Evolutionary conservation across 371 early-diverging fungal species (phyloP), one percentile per base, ranked within the genome.

Genomic region (Mucor circinelloides): DNA sequence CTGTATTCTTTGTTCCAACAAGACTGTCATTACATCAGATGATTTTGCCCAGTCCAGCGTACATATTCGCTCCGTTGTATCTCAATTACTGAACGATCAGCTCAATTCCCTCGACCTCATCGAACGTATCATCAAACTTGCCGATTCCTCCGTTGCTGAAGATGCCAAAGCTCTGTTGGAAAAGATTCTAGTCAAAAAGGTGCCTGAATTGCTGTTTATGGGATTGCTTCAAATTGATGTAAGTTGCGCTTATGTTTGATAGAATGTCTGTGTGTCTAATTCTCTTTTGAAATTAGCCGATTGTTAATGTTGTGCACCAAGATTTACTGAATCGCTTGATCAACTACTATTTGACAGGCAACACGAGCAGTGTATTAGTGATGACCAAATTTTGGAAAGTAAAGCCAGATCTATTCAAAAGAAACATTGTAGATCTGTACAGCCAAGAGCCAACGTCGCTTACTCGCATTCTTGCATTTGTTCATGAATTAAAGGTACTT

Each of bases 401-500:
- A 6, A 86, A 89, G 28, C 87, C 85, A 5, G 76, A 79, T 0
- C 70, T 92, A 19, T 78, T 93, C 23, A 75, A 89, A 1, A 84
- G 87, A 50, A 90, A 89, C 10, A 80, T 94, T 2, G 66, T 92
- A 31, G 93, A 91, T 50, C 58, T 95, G 61, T 93, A 95, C 75
- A 76, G 79, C 10, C 87, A 90, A 64, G 94, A 95, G 64, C 87
- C 90, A 15, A 81, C 90, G 1, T 76, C 85, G 2, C 72, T 96
- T 3, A 83, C 91, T 5, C 87, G 95, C 12, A 90, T 95, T 23
- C 73, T 95, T 48, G 95, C 93, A 68, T 85, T 94, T 57, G 85
- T 90, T 3, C 94, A 95, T 63, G 95, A 95, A 57, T 74, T 95
- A 59, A 91, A 90, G 84, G 93, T 91, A 84, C n/a, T n/a, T n/a